phyloP scores from a whole-genome alignment of 2,329 filamentous ascomycete genomes.

The Phyllosticta paracitricarpa region DNA sequence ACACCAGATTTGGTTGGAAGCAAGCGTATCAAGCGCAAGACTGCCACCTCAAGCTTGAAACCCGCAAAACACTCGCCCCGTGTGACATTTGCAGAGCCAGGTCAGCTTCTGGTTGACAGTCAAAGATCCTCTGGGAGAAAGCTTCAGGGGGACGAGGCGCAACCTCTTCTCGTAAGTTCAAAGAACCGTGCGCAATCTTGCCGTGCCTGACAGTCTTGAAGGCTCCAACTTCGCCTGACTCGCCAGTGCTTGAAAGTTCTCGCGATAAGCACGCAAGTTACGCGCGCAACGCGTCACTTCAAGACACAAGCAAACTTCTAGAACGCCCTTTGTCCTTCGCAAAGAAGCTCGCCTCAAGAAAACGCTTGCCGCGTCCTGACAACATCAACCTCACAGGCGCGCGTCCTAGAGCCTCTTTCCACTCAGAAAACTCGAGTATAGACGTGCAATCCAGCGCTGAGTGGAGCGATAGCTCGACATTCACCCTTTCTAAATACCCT shows the following conservation, averaged over 20 bases:
- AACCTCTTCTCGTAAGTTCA: not conserved
- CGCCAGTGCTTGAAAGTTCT: not conserved
- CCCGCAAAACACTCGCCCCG: constrained; percentile 18
- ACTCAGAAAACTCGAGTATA: constrained; percentile 16
- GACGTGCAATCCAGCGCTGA: constrained; percentile 15
- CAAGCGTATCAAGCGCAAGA: constrained; percentile 27
- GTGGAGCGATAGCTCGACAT: constrained; percentile 18
- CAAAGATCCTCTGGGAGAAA: constrained; percentile 13
- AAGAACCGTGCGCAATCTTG: not conserved
- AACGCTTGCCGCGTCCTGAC: constrained; percentile 11
- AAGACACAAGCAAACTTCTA: constrained; percentile 11
- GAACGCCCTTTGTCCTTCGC: not conserved
- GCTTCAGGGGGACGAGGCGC: constrained; percentile 12
- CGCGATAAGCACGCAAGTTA: not conserved
- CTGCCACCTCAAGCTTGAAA: constrained; percentile 25
- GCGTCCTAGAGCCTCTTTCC: constrained; percentile 10
- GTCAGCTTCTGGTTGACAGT: constrained; percentile 23
- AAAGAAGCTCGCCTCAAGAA: not conserved
- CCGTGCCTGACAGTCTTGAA: not conserved
- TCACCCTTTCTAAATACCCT: constrained; percentile 28
- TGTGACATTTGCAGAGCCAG: constrained; percentile 11
- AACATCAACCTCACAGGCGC: not conserved
- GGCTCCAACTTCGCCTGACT: not conserved
- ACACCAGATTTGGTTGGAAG: constrained; percentile 20
- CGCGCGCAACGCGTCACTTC: constrained; percentile 3